A percentile compares a stretch with the other conserved stretches of the same genome.
Conservation (phyloP, 768 basidiomycete species). For the Gymnopilus junonius region DNA sequence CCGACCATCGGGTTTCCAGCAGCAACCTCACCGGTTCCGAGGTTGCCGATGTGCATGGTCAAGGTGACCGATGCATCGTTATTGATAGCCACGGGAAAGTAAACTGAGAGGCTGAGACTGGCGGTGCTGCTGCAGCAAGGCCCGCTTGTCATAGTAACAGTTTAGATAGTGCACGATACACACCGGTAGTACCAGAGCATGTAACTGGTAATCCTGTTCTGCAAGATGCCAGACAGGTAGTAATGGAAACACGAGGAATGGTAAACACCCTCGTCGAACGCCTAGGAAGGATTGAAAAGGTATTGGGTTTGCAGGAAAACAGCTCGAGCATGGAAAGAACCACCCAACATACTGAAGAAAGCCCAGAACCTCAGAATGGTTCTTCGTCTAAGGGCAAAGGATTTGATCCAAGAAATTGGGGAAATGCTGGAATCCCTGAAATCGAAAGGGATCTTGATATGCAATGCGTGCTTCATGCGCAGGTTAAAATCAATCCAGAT, state of each 20-base stretch:
- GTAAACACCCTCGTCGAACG: not conserved
- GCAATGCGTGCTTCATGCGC: not conserved
- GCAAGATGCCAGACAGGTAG: not conserved
- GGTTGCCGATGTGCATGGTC: not conserved
- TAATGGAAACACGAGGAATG: not conserved
- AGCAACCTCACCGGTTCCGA: not conserved
- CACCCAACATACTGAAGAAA: not conserved
- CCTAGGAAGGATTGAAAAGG: not conserved
- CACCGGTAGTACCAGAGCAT: not conserved
- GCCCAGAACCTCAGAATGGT: not conserved
- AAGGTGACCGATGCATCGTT: not conserved
- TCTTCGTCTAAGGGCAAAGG: not conserved
- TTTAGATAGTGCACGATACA: not conserved
- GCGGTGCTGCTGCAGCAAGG: not conserved
- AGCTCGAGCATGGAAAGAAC: too few relatives aligned
- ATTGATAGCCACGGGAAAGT: not conserved
- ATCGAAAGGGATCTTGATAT: not conserved
- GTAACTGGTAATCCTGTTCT: not conserved
- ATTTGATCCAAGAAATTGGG: conserved; percentile 1
- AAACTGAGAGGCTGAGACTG: not conserved
- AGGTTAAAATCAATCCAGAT: too few relatives aligned
- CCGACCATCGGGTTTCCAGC: too few relatives aligned
- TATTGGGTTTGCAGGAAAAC: not conserved
- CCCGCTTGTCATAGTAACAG: not conserved
- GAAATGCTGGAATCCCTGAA: not conserved